Evolutionary conservation across 1,284 basidiomycete genomes (phyloP).

Genomic region (Ustilago sp.): DNA sequence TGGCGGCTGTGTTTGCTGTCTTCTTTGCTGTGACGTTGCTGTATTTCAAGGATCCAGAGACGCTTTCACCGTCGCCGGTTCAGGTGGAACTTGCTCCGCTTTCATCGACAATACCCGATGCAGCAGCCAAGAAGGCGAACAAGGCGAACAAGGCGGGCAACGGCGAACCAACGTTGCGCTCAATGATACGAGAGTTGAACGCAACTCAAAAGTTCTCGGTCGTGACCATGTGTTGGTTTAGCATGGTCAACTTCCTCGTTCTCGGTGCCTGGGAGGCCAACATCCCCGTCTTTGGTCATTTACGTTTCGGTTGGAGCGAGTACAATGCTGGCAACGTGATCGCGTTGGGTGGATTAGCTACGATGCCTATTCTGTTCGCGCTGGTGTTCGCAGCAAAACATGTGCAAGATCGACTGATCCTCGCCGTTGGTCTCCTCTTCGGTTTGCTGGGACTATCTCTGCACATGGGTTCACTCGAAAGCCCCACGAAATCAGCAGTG

Average conservation of each 20-base stretch:
- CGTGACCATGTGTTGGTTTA: conserved; percentile 54
- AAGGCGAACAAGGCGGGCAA: not conserved
- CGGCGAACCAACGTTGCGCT: conserved; percentile 22
- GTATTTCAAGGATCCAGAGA: conserved; percentile 36
- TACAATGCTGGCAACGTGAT: conserved; percentile 54
- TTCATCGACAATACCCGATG: not conserved
- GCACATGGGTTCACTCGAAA: conserved; percentile 48
- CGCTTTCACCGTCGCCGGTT: not conserved
- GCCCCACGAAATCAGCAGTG: conserved; percentile 31
- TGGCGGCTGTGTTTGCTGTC: conserved; percentile 40
- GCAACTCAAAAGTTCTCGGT: conserved; percentile 42
- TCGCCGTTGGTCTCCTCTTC: conserved; percentile 37
- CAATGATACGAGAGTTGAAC: conserved; percentile 39
- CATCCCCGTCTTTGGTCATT: conserved; percentile 45
- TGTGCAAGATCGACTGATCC: conserved; percentile 46
- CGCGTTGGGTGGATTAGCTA: conserved; percentile 43
- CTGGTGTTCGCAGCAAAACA: conserved; percentile 48
- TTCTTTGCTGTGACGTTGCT: conserved; percentile 35
- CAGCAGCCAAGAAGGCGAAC: not conserved
- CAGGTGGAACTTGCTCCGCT: conserved; percentile 19
- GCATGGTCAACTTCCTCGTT: conserved; percentile 53
- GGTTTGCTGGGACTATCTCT: conserved; percentile 48
- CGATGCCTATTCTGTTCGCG: conserved; percentile 49
- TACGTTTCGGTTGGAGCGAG: conserved; percentile 48
- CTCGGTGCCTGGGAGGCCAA: conserved; percentile 57